phyloP scores from a whole-genome alignment of 1,284 basidiomycete species.

The Rhizoctonia solani region DNA sequence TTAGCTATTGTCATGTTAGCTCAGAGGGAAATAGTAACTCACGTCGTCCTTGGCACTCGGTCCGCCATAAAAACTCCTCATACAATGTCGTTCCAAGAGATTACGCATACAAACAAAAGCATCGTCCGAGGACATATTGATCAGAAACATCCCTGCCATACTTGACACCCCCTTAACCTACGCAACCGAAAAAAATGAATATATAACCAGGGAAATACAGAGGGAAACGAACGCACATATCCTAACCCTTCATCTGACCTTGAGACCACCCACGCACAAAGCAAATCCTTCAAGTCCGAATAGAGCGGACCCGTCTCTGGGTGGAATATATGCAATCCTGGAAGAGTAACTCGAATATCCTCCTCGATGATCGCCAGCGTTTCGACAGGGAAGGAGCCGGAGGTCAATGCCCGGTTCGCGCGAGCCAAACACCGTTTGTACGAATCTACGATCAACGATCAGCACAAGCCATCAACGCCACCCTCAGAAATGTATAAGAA shows the following conservation, averaged over 20 bases:
- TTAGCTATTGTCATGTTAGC: slow-evolving; percentile 42
- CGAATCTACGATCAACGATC: slow-evolving; percentile 57
- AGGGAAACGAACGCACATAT: slow-evolving; percentile 59
- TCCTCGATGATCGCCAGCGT: slow-evolving; percentile 75
- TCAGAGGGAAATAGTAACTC: slow-evolving; percentile 46
- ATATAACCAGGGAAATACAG: not conserved
- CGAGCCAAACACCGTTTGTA: slow-evolving; percentile 74
- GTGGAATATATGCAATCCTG: slow-evolving; percentile 85
- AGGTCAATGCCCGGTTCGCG: slow-evolving; percentile 71
- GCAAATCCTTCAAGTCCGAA: slow-evolving; percentile 81
- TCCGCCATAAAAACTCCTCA: slow-evolving; percentile 85
- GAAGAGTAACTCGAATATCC: slow-evolving; percentile 82
- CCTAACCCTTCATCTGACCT: slow-evolving; percentile 85
- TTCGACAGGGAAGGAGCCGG: slow-evolving; percentile 73
- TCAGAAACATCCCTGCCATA: slow-evolving; percentile 85
- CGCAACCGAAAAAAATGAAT: not conserved
- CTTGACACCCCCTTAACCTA: slow-evolving; percentile 44
- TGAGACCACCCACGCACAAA: slow-evolving; percentile 90
- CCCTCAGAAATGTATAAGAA: not conserved
- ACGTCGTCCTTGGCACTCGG: slow-evolving; percentile 75
- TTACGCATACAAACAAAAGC: slow-evolving; percentile 90
- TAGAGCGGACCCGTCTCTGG: slow-evolving; percentile 79
- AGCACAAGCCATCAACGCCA: no score
- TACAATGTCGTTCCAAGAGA: slow-evolving; percentile 80
- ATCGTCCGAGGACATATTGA: slow-evolving; percentile 79